Evolutionary conservation across 805 yeast species (phyloP).

Genomic region (Ogataea glucozyma): DNA sequence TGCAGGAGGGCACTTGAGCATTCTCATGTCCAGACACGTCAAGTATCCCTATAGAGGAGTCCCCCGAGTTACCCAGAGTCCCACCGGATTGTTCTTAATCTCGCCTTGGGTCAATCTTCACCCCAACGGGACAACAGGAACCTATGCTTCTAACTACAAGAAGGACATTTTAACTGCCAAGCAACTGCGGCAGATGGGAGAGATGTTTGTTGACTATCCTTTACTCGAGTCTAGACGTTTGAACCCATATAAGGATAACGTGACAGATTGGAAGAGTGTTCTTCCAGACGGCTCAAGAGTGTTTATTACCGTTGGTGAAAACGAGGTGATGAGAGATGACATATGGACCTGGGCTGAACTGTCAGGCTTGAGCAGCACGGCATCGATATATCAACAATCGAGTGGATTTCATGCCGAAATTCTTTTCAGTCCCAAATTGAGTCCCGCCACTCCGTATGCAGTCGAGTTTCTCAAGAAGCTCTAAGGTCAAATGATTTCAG

Average conservation of each 20-base stretch:
- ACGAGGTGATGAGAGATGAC: slow-evolving; percentile 12
- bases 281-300: slow-evolving; percentile 6
- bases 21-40: slow-evolving; percentile 1
- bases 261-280: slow-evolving; percentile 6
- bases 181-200: slow-evolving; percentile 10
- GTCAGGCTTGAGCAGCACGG: slow-evolving; percentile 2
- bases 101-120: slow-evolving; percentile 13
- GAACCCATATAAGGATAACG: slow-evolving; percentile 11
- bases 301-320: slow-evolving; percentile 7
- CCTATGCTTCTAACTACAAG: slow-evolving; percentile 6
- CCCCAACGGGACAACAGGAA: slow-evolving; percentile 4
- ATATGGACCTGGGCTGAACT: slow-evolving; percentile 5
- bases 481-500: not conserved
- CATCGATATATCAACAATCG: slow-evolving; percentile 5
- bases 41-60: slow-evolving; percentile 4
- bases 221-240: slow-evolving; percentile 7
- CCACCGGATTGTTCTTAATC: slow-evolving; percentile 8
- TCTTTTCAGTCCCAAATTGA: slow-evolving; percentile 1
- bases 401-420: slow-evolving; percentile 11
- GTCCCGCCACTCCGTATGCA: slow-evolving; percentile 6
- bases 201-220: slow-evolving; percentile 4
- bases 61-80: not conserved
- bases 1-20: slow-evolving; percentile 9
- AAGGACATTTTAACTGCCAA: slow-evolving; percentile 8
- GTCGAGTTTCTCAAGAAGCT: not conserved